These are phyloP conservation scores for Ephemerocybe angulata DNA, from an alignment of 768 basidiomycete genomes.

Conservation along the genomic window DNA sequence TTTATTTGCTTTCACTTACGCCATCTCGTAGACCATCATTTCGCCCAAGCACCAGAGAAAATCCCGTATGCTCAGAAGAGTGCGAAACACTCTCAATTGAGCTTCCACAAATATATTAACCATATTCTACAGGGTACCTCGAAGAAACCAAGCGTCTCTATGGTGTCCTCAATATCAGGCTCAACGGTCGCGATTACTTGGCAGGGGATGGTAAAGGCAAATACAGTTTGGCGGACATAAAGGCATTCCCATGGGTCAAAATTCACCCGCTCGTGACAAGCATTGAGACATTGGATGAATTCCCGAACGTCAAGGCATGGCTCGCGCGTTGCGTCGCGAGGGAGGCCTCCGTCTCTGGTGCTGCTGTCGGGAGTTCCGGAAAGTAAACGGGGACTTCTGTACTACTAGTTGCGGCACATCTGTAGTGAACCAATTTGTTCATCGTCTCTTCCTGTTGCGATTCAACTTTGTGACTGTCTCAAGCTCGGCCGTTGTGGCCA, in stretches of 20 bases:
- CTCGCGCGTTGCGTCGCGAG: conserved; percentile 13
- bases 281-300: conserved; percentile 56
- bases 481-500: too few relatives aligned
- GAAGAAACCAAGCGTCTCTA: conserved; percentile 84
- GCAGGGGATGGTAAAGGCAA: conserved; percentile 71
- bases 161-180: conserved; percentile 75
- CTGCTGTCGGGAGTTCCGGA: not conserved
- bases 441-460: too few relatives aligned
- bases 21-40: too few relatives aligned
- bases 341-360: conserved; percentile 3
- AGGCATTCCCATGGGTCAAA: conserved; percentile 62
- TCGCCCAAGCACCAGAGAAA: too few relatives aligned
- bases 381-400: not conserved
- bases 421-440: too few relatives aligned
- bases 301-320: conserved; percentile 54
- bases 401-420: conserved; percentile 1
- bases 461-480: too few relatives aligned
- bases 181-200: conserved; percentile 73
- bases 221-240: conserved; percentile 70
- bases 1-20: conserved; percentile 14
- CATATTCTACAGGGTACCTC: conserved; percentile 54
- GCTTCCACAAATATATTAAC: too few relatives aligned
- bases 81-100: too few relatives aligned
- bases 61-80: too few relatives aligned
- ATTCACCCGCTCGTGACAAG: conserved; percentile 44